Conservation (phyloP, 1,139 yeast species). For the Pneumocystis sp. region DNA sequence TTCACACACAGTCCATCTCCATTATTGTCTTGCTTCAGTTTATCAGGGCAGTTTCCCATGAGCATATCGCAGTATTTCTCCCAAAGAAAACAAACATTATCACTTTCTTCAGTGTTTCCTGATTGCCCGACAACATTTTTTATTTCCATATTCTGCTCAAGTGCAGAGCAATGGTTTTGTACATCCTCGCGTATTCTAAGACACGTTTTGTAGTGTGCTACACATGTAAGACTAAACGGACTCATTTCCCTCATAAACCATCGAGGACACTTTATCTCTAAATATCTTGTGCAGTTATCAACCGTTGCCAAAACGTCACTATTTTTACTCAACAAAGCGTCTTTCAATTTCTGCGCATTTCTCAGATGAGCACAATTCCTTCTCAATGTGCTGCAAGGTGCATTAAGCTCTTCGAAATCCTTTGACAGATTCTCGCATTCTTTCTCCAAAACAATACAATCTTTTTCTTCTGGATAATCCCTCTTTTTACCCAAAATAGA, state of each 20-base stretch:
- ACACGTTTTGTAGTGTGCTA: neutral
- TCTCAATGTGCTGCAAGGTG: neutral
- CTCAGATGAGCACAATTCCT: neutral
- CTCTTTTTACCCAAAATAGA: neutral
- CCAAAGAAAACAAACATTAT: neutral
- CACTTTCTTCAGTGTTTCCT: neutral
- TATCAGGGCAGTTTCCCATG: neutral
- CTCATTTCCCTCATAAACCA: neutral
- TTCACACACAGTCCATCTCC: neutral
- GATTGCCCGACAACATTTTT: too few species aligned
- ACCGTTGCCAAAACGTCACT: neutral
- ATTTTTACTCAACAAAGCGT: neutral
- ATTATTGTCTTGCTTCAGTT: too few species aligned
- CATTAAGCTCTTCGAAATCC: neutral
- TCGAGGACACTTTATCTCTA: neutral
- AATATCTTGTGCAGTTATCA: neutral
- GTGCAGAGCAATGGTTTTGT: neutral
- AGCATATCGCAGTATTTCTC: neutral
- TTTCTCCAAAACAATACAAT: neutral
- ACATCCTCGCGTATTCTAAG: neutral
- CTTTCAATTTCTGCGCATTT: neutral
- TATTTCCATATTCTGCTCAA: neutral
- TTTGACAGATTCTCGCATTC: neutral
- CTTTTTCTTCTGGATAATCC: neutral
- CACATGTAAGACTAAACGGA: neutral